Evolutionary conservation across 257 asterid species (phyloP), one percentile per base, ranked within the genome.

Genomic region (Solanum ahanhuiri): DNA sequence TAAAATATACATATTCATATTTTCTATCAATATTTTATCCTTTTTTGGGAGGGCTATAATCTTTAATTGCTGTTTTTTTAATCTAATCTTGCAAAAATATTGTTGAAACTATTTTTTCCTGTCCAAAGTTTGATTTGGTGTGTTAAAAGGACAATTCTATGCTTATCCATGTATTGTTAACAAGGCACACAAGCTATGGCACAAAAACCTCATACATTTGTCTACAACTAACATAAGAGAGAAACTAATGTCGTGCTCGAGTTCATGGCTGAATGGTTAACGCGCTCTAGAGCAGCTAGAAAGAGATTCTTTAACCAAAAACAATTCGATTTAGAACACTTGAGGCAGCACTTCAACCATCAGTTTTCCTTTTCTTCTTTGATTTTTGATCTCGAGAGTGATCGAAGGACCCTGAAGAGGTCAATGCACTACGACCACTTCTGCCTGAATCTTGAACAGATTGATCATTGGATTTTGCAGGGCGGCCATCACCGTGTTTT

Each of bases 381-480:
- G 89, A 86, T 81, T 88, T 93, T 83, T 85, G 86, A 82, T 90
- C 92, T 83, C 45, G 90, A 31, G 94, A 81, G 87, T 91, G 93
- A 28, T 88, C 93, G 64, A 79, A 12, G 23, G 95, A 89, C 5
- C 92, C 95, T 34, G 90, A 58, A n/a, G 94, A 88, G 63, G 94
- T 88, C 84, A 92, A 91, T 7, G 82, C 91, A 66, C 96, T 92
- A 18, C 51, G 86, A 81, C 91, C 91, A 87, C 63, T 92, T 45
- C 88, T 92, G 31, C 91, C 94, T 1, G 95, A 94, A 88, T 89
- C 93, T 83, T 89, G 91, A 30, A 87, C 86, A 28, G 94, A 91
- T 75, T 85, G 91, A 33, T 83, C 83, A 33, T 60, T 39, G 70
- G 92, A 66, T 87, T 87, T 88, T 28, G 73, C 75, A 84, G 87